Evolutionary conservation across 139 green algal species (phyloP).

Genomic region (Picochlorum sp.): DNA sequence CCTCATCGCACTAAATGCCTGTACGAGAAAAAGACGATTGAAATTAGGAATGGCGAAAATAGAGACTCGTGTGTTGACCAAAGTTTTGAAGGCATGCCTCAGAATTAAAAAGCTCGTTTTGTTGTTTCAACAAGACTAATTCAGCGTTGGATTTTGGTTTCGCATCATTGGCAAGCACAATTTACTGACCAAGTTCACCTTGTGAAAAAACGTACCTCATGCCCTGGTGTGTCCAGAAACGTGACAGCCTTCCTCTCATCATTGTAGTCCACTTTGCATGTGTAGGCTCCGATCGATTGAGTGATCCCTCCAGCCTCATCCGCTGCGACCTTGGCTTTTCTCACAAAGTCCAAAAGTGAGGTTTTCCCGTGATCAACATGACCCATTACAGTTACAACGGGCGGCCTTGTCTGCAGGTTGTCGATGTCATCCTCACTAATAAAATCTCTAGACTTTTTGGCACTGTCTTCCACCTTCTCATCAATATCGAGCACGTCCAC

Average conservation of each 20-base stretch:
- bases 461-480: slow-evolving; percentile 28
- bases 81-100: slow-evolving; percentile 4
- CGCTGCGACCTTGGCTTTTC: slow-evolving; percentile 75
- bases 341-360: slow-evolving; percentile 82
- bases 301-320: slow-evolving; percentile 98
- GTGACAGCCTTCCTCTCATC: slow-evolving; percentile 47
- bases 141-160: slow-evolving; percentile 22
- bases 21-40: neutral
- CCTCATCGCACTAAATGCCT: slow-evolving; percentile 96
- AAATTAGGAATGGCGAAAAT: neutral
- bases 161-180: slow-evolving; percentile 6
- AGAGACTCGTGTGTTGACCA: slow-evolving; percentile 3
- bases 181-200: neutral
- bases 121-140: slow-evolving; percentile 7
- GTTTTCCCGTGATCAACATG: slow-evolving; percentile 98
- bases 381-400: slow-evolving; percentile 97
- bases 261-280: slow-evolving; percentile 43
- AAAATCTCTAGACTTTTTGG: slow-evolving; percentile 58
- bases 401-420: slow-evolving; percentile 56
- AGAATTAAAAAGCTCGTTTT: slow-evolving; percentile 22
- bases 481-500: slow-evolving; percentile 54
- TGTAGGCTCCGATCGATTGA: slow-evolving; percentile 96
- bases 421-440: slow-evolving; percentile 76
- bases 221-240: slow-evolving; percentile 96
- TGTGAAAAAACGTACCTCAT: slow-evolving; percentile 50